Percentiles rank a stretch among this genome's conserved stretches.
phyloP scores from a whole-genome alignment of 495 filamentous ascomycete species.

The Trichocladium antarcticum region DNA sequence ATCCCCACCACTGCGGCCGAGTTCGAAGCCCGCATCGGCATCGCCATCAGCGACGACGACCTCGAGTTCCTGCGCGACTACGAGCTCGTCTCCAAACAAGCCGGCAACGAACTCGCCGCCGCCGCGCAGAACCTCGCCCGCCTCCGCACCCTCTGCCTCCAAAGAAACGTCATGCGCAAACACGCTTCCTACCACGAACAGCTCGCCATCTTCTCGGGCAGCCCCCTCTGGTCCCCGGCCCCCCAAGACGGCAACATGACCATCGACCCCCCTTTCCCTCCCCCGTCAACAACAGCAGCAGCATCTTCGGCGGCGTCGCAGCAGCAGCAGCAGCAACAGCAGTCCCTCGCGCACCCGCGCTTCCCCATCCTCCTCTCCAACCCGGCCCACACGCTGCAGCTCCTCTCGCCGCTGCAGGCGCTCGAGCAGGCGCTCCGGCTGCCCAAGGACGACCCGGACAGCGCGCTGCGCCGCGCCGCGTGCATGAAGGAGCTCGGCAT shows the following conservation, averaged over 20 bases:
- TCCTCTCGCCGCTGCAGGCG: constrained; percentile 11
- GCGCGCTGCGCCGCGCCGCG: constrained; percentile 12
- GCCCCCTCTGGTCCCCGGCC: constrained; percentile 1
- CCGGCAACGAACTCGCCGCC: constrained; percentile 12
- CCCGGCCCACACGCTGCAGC: constrained; percentile 23
- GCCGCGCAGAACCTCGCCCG: constrained; percentile 9
- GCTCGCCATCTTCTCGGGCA: constrained; percentile 15
- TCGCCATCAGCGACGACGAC: constrained; percentile 18
- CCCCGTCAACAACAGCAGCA: neutral
- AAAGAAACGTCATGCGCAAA: constrained; percentile 25
- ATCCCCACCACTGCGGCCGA: constrained; percentile 7
- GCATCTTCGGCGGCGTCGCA: neutral
- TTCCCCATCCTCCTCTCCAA: constrained; percentile 29
- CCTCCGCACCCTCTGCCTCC: constrained; percentile 17
- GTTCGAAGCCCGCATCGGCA: constrained; percentile 16
- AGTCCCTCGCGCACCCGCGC: constrained; percentile 16
- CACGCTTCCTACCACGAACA: constrained; percentile 23
- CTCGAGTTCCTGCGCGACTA: constrained; percentile 25
- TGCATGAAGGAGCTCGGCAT: constrained; percentile 30
- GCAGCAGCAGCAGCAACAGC: neutral
- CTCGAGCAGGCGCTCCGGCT: constrained; percentile 15
- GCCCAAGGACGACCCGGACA: constrained; percentile 18
- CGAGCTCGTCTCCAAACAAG: constrained; percentile 5
- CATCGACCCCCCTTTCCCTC: constrained; percentile 8
- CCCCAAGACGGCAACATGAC: constrained; percentile 19